Evolutionary conservation across 108 stramenopile genomes (phyloP).

Genomic region (Aurantiochytrium sp.): DNA sequence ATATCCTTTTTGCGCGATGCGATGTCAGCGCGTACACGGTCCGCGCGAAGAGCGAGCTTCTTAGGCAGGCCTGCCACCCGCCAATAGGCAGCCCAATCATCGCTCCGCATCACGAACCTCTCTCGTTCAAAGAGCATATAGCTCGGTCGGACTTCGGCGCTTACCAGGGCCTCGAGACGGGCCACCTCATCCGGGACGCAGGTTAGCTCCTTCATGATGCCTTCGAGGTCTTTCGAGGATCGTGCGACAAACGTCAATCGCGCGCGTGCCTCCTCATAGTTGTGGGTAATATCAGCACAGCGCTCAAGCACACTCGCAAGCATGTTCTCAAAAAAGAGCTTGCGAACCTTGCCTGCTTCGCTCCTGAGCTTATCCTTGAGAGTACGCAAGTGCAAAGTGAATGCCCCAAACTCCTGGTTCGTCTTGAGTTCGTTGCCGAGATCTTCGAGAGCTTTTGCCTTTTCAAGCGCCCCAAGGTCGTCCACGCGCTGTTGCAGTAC

Average conservation of each 20-base stretch:
- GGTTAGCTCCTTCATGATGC: background rate
- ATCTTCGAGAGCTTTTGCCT: background rate
- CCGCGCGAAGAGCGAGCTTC: background rate
- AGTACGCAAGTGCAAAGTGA: background rate
- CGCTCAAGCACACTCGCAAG: background rate
- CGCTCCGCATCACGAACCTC: background rate
- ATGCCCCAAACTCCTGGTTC: background rate
- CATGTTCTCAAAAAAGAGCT: background rate
- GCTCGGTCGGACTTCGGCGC: background rate
- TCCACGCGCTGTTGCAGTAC: background rate
- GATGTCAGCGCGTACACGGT: background rate
- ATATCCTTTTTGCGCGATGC: background rate
- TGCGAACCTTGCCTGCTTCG: background rate
- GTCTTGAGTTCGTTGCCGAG: background rate
- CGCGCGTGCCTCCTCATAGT: background rate
- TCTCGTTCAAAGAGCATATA: background rate
- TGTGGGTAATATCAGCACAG: background rate
- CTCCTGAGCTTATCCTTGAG: background rate
- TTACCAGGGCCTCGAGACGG: background rate
- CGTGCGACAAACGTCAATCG: background rate
- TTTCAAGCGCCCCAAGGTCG: background rate
- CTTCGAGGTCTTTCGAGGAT: background rate
- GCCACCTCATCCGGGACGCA: background rate
- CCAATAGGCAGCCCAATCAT: background rate
- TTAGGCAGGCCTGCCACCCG: background rate